Evolutionary conservation across 352 stramenopile genomes (phyloP), one percentile per base, ranked within the genome.

Genomic region (Phytophthora idaei): DNA sequence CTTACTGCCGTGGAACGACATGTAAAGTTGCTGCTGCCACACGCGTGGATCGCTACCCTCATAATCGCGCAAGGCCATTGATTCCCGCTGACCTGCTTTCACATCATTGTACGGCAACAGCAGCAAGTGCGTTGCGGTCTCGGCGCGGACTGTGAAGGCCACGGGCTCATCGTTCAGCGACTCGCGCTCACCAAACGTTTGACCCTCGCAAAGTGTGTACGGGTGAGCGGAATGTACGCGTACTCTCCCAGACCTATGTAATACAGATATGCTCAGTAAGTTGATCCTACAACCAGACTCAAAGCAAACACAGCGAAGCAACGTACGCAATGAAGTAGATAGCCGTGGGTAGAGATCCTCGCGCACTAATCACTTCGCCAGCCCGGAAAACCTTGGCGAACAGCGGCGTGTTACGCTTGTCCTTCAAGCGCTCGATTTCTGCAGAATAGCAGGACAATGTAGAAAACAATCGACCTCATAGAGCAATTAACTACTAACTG

Each of bases 241-340:
- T 12, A 94, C 81, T 63, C 73, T 71, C 5, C 87, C 87, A 15
- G 81, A 81, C 36, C 87, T 94, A 46, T 21, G 28, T 7, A 1
- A 57, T 46, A 49, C 56, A 17, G 0, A 45, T 21, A 62, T 28
- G 41, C 36, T 49, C 41, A 67, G 15, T 58, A 27, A 64, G 42
- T 14, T 36, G 25, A 28, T 37, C 29, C 31, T 59, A 27, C 31
- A 71, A 36, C n/a, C 28, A 49, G 42, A 3, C 34, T 21, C 17
- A 29, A 27, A 49, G 21, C 32, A 31, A 64, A 21, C 21, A 21
- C 21, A 21, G 29, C 17, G 12, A 46, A 54, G n/a, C 59, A 61
- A 56, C 67, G 41, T 74, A 94, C 87, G 76, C 83, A 62, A 95
- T 83, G 50, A 95, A 93, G 48, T 90, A 93, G n/a, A 93, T 80